Evolutionary conservation across 768 basidiomycete genomes (phyloP), one percentile per base, ranked within the genome.

Genomic region (Psilocybe cyanescens): DNA sequence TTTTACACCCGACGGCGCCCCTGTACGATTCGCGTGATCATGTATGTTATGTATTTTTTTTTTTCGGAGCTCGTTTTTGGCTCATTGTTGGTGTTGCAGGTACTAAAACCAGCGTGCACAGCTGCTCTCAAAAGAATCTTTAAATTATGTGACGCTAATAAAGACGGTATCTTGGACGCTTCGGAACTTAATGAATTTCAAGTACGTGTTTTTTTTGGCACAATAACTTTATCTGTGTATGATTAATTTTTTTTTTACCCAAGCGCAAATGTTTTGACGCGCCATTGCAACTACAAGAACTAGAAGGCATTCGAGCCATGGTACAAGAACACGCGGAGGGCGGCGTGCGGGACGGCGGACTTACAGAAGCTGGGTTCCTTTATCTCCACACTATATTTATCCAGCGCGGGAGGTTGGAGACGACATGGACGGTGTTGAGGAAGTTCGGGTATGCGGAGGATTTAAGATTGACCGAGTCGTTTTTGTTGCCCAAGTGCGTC

Each of bases 361-460:
- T 99, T 62, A 98, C 96, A 3, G 94, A 97, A 77, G 85, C 87
- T 5, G 97, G 97, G 0, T 98, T 98, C 77, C 75, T 98, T 41
- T 96, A 92, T 71, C 86, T 99, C 11, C 95, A 98, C 73, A 98
- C 97, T 3, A 92, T 88, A 66, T 99, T 99, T 77, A 97, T 99
- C 58, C 97, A 97, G 76, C 88, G 90, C 45, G 97, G 97, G 19
- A 85, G 97, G 51, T 81, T 97, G 63, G 97, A 99, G 74, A 99
- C 97, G 29, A 99, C 97, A 1, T 99, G 97, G 97, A 96, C 94
- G 7, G 95, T 97, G 5, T 81, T 99, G 65, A 81, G 96, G 63
- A 94, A 88, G 71, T 98, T 97, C 72, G 97, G 97, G 3, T 99
- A 99, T 70, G 97, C 90, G 12, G 97, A 98, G 73, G 96, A 98